Evolutionary conservation across 2,329 filamentous ascomycete species (phyloP), one percentile per base, ranked within the genome.

Genomic region (Scolecobasidium constrictum): DNA sequence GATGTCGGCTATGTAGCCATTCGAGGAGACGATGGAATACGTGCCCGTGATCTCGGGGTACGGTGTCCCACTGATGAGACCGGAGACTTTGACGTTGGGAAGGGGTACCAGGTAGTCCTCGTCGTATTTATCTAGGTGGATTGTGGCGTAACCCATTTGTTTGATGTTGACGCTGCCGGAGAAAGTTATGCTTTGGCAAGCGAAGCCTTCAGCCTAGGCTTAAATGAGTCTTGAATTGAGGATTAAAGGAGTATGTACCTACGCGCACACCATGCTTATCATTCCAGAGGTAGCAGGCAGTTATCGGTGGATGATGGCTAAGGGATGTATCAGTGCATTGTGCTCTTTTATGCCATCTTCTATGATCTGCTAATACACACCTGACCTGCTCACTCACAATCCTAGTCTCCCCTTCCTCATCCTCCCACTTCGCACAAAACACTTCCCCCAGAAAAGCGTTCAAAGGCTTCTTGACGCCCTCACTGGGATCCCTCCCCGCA

Each of bases 361-460:
- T n/a, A n/a, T n/a, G n/a, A n/a, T n/a, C n/a, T n/a, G n/a, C n/a
- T n/a, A n/a, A n/a, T n/a, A n/a, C n/a, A n/a, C n/a, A n/a, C n/a
- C n/a, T n/a, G n/a, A 67, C 65, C 53, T 69, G 66, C 50, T 69
- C 65, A 12, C 59, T 57, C 1, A 68, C 55, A 6, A 68, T 48
- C 28, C 53, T 57, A 3, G 63, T 67, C 41, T 61, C 57, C 5
- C 31, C 39, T 28, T 31, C 23, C 12, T 12, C 26, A 20, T 28
- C 46, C 46, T n/a, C 7, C 55, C 56, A 55, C 11, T 54, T 53
- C 15, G 61, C 66, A 3, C 69, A 44, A 48, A 71, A 71, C 1
- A 71, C 42, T 43, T 71, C 67, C 0, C 68, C 67, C 2, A 71
- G 54, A 41, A 71, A 71, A 1, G 68, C 65, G 47, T 72, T 72